These are phyloP conservation scores for Neocatenulostroma microsporum DNA, from an alignment of 2,329 filamentous ascomycete genomes.

Conservation along the genomic window DNA sequence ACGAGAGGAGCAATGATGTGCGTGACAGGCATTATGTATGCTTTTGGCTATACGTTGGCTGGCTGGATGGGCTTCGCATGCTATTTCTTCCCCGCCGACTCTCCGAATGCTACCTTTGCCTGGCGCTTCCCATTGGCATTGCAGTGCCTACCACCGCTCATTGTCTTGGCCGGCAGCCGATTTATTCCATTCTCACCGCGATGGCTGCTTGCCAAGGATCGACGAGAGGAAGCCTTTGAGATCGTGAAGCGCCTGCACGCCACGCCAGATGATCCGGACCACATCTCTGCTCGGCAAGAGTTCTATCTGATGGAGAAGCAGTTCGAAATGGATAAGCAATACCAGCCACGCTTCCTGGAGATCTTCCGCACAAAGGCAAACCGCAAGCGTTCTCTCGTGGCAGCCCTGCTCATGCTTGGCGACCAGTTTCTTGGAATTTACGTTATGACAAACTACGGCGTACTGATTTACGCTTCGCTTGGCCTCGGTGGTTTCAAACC, in stretches of 20 bases:
- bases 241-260: constrained; percentile 37
- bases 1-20: constrained; percentile 4
- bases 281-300: constrained; percentile 3
- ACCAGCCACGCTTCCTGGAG: constrained; percentile 3
- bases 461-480: constrained; percentile 26
- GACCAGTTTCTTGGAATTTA: background rate
- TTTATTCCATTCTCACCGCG: constrained; percentile 37
- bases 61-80: constrained; percentile 6
- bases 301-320: constrained; percentile 9
- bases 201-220: constrained; percentile 39
- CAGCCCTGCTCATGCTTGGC: constrained; percentile 12
- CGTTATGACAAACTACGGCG: constrained; percentile 24
- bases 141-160: constrained; percentile 46
- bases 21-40: constrained; percentile 7
- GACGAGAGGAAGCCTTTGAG: constrained; percentile 31
- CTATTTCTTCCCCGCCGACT: constrained; percentile 6
- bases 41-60: constrained; percentile 4
- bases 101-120: constrained; percentile 8
- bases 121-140: constrained; percentile 61
- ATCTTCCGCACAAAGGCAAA: constrained; percentile 10
- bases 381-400: constrained; percentile 39
- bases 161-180: constrained; percentile 31
- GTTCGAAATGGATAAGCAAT: constrained; percentile 5
- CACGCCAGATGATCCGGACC: constrained; percentile 2
- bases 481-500: constrained; percentile 32